Base-by-base conservation (phyloP, 352 stramenopile species). In the Pythium sukuiense region DNA sequence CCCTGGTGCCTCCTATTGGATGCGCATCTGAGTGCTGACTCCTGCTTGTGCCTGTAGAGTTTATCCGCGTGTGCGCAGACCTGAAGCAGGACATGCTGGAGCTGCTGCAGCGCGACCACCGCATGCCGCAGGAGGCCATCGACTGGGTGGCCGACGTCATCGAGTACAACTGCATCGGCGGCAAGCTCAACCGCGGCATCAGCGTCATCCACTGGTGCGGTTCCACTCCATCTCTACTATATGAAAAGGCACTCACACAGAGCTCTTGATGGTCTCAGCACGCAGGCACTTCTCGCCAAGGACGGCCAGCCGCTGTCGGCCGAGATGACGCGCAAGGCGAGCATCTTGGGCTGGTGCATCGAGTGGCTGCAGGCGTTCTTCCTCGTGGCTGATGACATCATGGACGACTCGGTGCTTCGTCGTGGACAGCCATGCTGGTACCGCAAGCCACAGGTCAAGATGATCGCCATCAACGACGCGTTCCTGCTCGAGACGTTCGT, bases 361-460 rank as follows among this genome's bases (percentile, higher is more conserved):
- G 97, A 99, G 74, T 99, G 95, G 85, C 81, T 99, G 14, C 97
- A 99, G 88, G 97, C 97, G n/a, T 99, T 98, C 66, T 99, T 99
- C 73, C 77, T 99, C 12, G 94, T 99, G 4, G 96, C 97, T 0
- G 98, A 99, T 76, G 98, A 99, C 79, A 95, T 99, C 64, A 99
- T 99, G 98, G 98, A 99, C 79, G 88, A 89, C 6, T 98, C 89
- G 29, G 81, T 97, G 49, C 98, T 92, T 48, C 93, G 97, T 54
- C 95, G 97, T 45, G 97, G 98, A 24, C 84, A 98, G 71, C 94
- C 96, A 54, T 99, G 97, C 83, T 99, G 97, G 98, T 99, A 98
- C 79, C 91, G 95, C 61, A 85, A 90, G 33, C 68, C 86, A 1
- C 76, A 93, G 41, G 73, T 97, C 20, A 80, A 96, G 75, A 88